Evolutionary conservation across 495 filamentous ascomycete species (phyloP), one percentile per base, ranked within the genome.

Genomic region (Xylaria bambusicola): DNA sequence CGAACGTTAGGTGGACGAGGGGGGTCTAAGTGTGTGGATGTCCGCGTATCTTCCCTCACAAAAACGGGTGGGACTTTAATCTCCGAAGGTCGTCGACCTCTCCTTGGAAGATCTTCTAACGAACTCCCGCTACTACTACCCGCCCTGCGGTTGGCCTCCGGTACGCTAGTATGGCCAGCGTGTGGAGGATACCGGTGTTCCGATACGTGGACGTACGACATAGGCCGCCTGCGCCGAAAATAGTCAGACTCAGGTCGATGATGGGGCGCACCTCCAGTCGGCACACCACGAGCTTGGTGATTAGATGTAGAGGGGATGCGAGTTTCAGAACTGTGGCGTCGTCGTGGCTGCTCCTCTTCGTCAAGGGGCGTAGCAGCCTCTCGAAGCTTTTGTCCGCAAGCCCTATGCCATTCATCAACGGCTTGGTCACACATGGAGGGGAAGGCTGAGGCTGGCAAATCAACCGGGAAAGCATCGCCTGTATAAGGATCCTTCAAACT

Each of bases 321-420:
- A 45, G 66, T 56, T 31, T 69, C 63, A 20, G 66, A 62, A 9
- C 62, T 24, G 9, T 24, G 50, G 10, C 59, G 65, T 35, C 23
- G 56, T 36, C 63, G 59, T 6, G 66, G 58, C 23, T 60, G 48
- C 45, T 67, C 66, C 17, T 65, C 49, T 15, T 72, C 58, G 36
- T 72, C 72, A 58, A 63, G 70, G 12, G 68, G 69, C n/a, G 72
- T 75, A 15, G 73, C 75, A 40, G 75, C 68, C 51, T 74, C 74
- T 9, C 77, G 75, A 27, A 90, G 69, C 60, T 78, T 81, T 36
- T 81, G 71, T 3, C 80, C 78, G 44, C 93, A 90, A 5, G 77
- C 76, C 60, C 92, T 84, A 67, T 98, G 91, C 94, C 94, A 98
- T 56, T 77, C 71, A 40, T 90, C 80, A 73, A 93, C 94, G 18